Conservation (phyloP, 345 rosid species). For the Garcia nutans region DNA sequence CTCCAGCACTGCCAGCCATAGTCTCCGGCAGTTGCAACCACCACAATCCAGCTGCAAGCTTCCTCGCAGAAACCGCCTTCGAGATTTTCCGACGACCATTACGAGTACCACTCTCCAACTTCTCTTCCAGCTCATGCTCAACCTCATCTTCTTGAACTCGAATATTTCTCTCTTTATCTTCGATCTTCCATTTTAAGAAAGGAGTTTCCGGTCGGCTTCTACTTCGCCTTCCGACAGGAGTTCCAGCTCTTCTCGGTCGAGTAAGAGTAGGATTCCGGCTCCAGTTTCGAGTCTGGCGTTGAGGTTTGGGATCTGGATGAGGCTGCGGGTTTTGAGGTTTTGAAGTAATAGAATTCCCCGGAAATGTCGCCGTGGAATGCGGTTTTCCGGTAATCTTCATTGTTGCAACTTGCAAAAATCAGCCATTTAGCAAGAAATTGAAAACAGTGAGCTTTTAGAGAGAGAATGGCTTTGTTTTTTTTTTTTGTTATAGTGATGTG, state of each 20-base stretch:
- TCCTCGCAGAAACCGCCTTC: slow-evolving; percentile 65
- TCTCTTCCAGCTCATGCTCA: slow-evolving; percentile 35
- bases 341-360: slow-evolving; percentile 14
- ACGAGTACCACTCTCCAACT: slow-evolving; percentile 22
- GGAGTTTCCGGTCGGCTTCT: slow-evolving; percentile 72
- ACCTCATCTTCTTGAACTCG: slow-evolving; percentile 42
- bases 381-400: slow-evolving; percentile 77
- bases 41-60: slow-evolving; percentile 89
- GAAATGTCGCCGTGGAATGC: slow-evolving; percentile 45
- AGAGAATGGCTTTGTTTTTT: background rate
- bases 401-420: slow-evolving; percentile 3
- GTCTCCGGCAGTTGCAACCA: slow-evolving; percentile 64
- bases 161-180: slow-evolving; percentile 40
- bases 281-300: slow-evolving; percentile 36
- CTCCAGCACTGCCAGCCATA: slow-evolving; percentile 30
- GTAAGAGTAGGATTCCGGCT: slow-evolving; percentile 44
- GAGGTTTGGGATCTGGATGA: slow-evolving; percentile 55
- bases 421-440: slow-evolving; percentile 22
- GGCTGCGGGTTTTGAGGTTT: slow-evolving; percentile 29
- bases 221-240: slow-evolving; percentile 43
- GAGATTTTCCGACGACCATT: slow-evolving; percentile 36
- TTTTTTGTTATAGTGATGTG: background rate
- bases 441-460: background rate
- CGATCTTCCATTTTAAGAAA: slow-evolving; percentile 70
- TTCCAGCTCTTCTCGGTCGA: slow-evolving; percentile 49